These are phyloP conservation scores for Vishniacozyma victoriae DNA, from an alignment of 768 basidiomycete species.

Conservation along the genomic window DNA sequence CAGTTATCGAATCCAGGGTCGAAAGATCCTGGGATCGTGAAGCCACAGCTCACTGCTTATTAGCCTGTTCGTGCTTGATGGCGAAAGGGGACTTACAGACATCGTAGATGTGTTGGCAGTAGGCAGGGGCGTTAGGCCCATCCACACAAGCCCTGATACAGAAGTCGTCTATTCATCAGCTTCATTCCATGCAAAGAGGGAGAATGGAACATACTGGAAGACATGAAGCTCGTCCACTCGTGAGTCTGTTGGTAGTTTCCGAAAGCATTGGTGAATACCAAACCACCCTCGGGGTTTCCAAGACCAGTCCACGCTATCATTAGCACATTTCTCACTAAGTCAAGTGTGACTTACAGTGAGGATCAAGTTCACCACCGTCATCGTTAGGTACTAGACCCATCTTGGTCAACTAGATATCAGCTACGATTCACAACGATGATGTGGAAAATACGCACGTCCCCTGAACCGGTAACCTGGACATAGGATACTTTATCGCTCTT, in stretches of 20 bases:
- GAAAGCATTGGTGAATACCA: constrained; percentile 50
- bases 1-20: constrained; percentile 35
- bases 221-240: constrained; percentile 46
- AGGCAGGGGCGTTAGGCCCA: constrained; percentile 44
- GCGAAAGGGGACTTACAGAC: constrained; percentile 41
- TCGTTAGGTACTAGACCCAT: constrained; percentile 48
- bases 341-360: constrained; percentile 9
- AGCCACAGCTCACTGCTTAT: constrained; percentile 32
- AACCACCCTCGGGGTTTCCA: constrained; percentile 48
- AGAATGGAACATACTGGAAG: constrained; percentile 19
- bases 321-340: neutral
- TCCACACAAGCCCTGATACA: constrained; percentile 43
- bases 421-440: neutral
- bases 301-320: neutral
- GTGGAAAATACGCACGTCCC: constrained; percentile 22
- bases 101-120: constrained; percentile 52
- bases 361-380: constrained; percentile 50
- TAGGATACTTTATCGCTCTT: constrained; percentile 47
- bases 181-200: neutral
- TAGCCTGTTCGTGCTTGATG: constrained; percentile 3
- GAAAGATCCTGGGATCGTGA: constrained; percentile 36
- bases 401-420: constrained; percentile 45
- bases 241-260: constrained; percentile 47
- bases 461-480: constrained; percentile 46
- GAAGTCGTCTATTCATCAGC: constrained; percentile 15